Conservation (phyloP, 306 rosid species). For the Trichosanthes truncata region DNA sequence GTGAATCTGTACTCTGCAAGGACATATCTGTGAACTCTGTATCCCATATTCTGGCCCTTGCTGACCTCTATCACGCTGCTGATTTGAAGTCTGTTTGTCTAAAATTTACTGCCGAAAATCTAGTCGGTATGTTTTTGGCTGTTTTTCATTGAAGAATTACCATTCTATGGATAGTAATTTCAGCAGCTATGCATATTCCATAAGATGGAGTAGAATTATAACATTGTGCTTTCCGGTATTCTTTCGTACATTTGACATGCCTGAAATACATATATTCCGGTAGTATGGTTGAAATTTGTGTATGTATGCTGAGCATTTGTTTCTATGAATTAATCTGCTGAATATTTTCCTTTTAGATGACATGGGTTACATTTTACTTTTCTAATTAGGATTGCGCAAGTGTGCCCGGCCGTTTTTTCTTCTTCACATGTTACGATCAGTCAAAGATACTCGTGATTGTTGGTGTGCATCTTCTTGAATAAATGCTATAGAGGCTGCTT, state of each 20-base stretch:
- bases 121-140: constrained; percentile 53
- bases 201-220: neutral
- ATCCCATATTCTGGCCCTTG: constrained; percentile 81
- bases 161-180: constrained; percentile 4
- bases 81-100: constrained; percentile 83
- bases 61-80: constrained; percentile 71
- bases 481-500: neutral
- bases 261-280: neutral
- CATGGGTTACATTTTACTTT: neutral
- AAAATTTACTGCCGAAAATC: constrained; percentile 87
- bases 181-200: neutral
- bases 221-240: constrained; percentile 4
- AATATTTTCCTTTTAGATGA: constrained; percentile 3
- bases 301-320: neutral
- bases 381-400: neutral
- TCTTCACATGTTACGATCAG: neutral
- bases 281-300: neutral
- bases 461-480: neutral
- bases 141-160: constrained; percentile 8
- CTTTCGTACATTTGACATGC: neutral
- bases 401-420: neutral
- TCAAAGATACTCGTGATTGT: neutral
- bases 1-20: constrained; percentile 93
- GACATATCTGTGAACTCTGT: constrained; percentile 83
- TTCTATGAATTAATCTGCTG: neutral